phyloP scores from a whole-genome alignment of 768 basidiomycete genomes.

The Tylopilus vinaceipallidus region DNA sequence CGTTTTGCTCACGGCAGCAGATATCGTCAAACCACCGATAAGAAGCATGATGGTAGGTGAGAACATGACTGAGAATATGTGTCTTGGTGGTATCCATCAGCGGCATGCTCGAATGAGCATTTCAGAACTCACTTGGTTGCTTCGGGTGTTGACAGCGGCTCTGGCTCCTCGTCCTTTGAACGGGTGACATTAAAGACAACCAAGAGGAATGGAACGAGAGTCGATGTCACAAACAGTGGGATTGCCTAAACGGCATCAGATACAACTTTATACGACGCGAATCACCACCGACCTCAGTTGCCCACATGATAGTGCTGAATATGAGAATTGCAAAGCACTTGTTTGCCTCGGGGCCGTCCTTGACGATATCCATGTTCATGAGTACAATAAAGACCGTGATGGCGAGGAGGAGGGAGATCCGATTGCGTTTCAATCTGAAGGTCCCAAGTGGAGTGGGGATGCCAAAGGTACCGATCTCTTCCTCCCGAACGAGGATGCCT shows the following conservation, averaged over 20 bases:
- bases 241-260: conserved; percentile 64
- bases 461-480: conserved; percentile 35
- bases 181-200: conserved; percentile 83
- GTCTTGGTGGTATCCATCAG: conserved; percentile 44
- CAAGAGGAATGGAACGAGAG: conserved; percentile 82
- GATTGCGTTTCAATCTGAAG: conserved; percentile 63
- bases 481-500: conserved; percentile 43
- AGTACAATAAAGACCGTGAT: conserved; percentile 56
- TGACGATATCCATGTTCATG: conserved; percentile 56
- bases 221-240: conserved; percentile 95
- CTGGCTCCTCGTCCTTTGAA: conserved; percentile 42
- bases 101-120: neutral
- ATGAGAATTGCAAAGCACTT: conserved; percentile 87
- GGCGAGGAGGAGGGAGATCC: conserved; percentile 57
- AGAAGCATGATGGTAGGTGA: conserved; percentile 98
- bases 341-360: conserved; percentile 67
- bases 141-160: conserved; percentile 53
- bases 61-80: conserved; percentile 94
- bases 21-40: conserved; percentile 96
- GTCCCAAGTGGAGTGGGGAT: conserved; percentile 66
- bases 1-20: conserved; percentile 93
- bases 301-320: conserved; percentile 94
- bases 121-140: conserved; percentile 73
- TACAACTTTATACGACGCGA: neutral
- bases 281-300: conserved; percentile 69